These are phyloP conservation scores for Puya raimondii DNA, from an alignment of 176 grass and related monocot species.

Conservation along the genomic window DNA sequence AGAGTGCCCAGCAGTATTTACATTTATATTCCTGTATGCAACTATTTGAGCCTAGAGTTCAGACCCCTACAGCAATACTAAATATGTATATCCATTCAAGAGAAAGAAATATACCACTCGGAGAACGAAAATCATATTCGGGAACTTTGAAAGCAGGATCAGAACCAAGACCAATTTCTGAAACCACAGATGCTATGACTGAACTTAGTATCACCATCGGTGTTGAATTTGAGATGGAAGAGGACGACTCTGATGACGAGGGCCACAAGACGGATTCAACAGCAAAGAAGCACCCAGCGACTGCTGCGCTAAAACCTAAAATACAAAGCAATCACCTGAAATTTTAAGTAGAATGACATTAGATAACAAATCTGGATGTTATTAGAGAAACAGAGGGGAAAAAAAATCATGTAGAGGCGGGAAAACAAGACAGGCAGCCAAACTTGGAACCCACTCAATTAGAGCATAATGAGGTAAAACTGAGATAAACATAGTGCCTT, in stretches of 20 bases:
- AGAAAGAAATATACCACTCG: conserved; percentile 47
- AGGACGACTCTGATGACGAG: conserved; percentile 49
- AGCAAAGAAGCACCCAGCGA: conserved; percentile 91
- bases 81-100: conserved; percentile 5
- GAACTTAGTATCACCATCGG: conserved; percentile 92
- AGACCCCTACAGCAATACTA: not conserved
- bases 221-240: conserved; percentile 68
- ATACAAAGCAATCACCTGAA: conserved; percentile 41
- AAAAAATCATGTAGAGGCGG: no score
- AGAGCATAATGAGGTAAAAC: no score
- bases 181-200: conserved; percentile 89
- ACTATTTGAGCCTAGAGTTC: conserved; percentile 10
- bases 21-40: not conserved
- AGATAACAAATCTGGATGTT: conserved; percentile 14
- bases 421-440: no score
- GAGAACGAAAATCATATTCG: conserved; percentile 88
- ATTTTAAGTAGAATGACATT: conserved; percentile 48
- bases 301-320: conserved; percentile 98
- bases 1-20: no score
- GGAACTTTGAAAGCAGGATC: conserved; percentile 85
- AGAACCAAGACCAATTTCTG: conserved; percentile 79
- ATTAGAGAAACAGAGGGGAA: not conserved
- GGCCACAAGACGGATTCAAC: conserved; percentile 97
- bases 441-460: no score
- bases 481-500: no score